Evolutionary conservation across 805 yeast species (phyloP).

Genomic region (Grigorovia transvaalensis): DNA sequence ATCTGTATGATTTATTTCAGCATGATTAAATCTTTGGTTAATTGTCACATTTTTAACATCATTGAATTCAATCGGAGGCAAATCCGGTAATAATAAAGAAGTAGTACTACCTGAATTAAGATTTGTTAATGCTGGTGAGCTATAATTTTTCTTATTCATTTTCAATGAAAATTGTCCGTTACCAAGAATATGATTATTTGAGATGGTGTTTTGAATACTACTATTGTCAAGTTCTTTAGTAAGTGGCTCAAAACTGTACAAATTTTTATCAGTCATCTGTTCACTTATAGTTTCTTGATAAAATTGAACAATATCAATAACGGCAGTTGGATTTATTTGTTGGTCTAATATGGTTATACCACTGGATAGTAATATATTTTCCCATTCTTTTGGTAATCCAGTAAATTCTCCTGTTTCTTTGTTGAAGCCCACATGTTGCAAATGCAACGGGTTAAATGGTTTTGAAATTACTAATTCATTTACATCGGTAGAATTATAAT

Average conservation of each 20-base stretch:
- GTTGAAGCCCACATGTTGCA: constrained; percentile 92
- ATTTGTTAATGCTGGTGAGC: background rate
- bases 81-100: constrained; percentile 2
- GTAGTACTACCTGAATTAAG: background rate
- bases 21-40: too few species aligned
- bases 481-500: background rate
- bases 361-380: constrained; percentile 64
- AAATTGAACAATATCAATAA: constrained; percentile 80
- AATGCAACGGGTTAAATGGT: constrained; percentile 83
- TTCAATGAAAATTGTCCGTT: background rate
- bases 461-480: constrained; percentile 48
- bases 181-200: background rate
- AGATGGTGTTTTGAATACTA: background rate
- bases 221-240: background rate
- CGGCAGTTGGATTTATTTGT: constrained; percentile 86
- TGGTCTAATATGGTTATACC: constrained; percentile 86
- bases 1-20: too few species aligned
- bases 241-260: constrained; percentile 27
- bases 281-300: constrained; percentile 50
- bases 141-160: background rate
- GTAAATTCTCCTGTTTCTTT: constrained; percentile 75
- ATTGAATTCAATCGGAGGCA: constrained; percentile 1
- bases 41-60: background rate
- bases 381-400: constrained; percentile 93
- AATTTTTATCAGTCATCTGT: constrained; percentile 32